A percentile compares a stretch with the other conserved stretches of the same genome.
Evolutionary conservation across 805 yeast genomes (phyloP).

Genomic region (Zygoascus ofunaensis): DNA sequence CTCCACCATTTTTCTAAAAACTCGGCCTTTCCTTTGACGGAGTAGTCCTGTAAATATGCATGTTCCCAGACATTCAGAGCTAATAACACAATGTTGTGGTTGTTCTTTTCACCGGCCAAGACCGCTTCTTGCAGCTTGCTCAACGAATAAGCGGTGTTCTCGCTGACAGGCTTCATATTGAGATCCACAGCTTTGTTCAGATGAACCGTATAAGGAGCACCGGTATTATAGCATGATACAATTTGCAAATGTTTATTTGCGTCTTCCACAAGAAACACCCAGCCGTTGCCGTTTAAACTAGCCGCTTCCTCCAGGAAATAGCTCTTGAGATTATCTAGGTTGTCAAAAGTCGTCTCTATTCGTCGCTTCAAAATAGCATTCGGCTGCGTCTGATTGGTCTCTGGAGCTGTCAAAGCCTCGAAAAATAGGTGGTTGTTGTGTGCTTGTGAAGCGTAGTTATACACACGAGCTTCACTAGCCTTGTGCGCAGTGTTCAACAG

Average conservation of each 20-base stretch:
- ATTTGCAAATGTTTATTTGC: conserved; percentile 44
- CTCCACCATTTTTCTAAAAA: conserved; percentile 71
- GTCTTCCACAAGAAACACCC: conserved; percentile 76
- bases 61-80: conserved; percentile 82
- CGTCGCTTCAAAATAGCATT: conserved; percentile 28
- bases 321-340: conserved; percentile 64
- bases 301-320: conserved; percentile 59
- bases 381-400: conserved; percentile 25
- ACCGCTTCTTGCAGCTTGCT: conserved; percentile 35
- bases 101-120: conserved; percentile 17
- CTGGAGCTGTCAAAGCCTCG: conserved; percentile 40
- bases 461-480: conserved; percentile 56
- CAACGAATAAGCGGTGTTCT: not conserved
- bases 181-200: conserved; percentile 63
- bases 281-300: conserved; percentile 80
- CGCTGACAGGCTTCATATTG: conserved; percentile 39
- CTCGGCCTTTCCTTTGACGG: conserved; percentile 58
- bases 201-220: conserved; percentile 60
- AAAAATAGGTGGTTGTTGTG: conserved; percentile 88
- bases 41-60: conserved; percentile 80
- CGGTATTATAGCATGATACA: conserved; percentile 81
- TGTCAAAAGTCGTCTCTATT: conserved; percentile 60
- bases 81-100: conserved; percentile 51
- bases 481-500: conserved; percentile 52
- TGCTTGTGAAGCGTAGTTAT: conserved; percentile 83